A percentile compares a stretch with the other conserved stretches of the same genome.
phyloP scores from a whole-genome alignment of 345 rosid species.

The Syzygium aromaticum region DNA sequence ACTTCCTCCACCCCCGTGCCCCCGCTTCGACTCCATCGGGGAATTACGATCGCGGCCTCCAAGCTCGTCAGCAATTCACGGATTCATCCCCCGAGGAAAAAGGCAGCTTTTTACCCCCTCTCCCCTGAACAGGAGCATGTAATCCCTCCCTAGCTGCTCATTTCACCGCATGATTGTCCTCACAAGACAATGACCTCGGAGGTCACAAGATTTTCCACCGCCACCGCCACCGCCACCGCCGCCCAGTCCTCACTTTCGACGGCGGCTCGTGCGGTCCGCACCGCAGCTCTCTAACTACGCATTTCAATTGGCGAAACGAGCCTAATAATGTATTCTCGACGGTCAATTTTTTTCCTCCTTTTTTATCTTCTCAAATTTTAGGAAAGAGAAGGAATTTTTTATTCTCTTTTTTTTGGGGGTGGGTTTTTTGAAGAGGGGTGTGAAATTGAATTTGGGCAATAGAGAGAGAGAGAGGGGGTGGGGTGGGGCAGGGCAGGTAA shows the following conservation, averaged over 20 bases:
- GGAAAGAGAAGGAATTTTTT: background rate
- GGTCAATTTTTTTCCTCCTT: background rate
- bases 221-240: background rate
- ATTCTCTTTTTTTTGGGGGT: fast-evolving
- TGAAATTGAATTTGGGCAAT: background rate
- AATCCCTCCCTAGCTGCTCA: background rate
- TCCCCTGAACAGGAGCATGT: too few species aligned
- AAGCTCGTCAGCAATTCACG: background rate
- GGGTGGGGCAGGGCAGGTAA: background rate
- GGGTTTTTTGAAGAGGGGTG: background rate
- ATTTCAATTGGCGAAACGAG: background rate
- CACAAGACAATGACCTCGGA: background rate
- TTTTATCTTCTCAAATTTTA: fast-evolving
- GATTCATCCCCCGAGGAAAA: too few species aligned
- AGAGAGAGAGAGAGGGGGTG: background rate
- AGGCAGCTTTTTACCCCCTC: too few species aligned
- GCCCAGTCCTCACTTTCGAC: background rate
- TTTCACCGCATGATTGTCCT: too few species aligned
- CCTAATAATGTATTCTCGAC: background rate
- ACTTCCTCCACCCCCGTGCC: background rate
- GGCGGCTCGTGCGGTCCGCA: fast-evolving
- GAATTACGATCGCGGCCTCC: fast-evolving
- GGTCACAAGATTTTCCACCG: fast-evolving
- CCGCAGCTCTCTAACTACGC: background rate
- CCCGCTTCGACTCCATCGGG: fast-evolving